Base-by-base conservation (phyloP, 2,329 filamentous ascomycete genomes). In the Aspergillus thermomutatus region DNA sequence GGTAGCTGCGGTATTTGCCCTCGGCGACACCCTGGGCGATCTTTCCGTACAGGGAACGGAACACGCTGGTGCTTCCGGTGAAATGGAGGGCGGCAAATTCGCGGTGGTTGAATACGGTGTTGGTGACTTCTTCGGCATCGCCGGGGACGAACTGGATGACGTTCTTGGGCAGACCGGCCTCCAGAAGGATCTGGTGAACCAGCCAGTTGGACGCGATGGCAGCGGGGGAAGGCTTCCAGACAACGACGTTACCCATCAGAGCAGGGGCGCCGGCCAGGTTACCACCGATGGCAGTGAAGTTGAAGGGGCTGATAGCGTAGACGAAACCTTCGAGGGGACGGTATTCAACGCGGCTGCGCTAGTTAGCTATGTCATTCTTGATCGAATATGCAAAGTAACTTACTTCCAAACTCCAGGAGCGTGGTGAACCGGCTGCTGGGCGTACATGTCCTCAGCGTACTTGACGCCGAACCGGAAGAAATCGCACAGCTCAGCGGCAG, bases 91-190 rank as follows among this genome's bases (percentile, higher is more conserved):
- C 89, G 8, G 92, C 88, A 67, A 97, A 94, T 58, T 95, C 82
- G 64, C 80, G 85, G 80, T 94, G 91, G 52, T 82, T 81, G 47
- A 97, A 83, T 9, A 90, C 89, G 37, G 83, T 82, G 72, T 87
- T 86, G 56, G 92, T 97, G 57, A 97, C 85, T 74, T 91, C 86
- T 56, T 88, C 89, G 3, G 93, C 89, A 69, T 96, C 87, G 55
- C 93, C 93, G 3, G 92, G 92, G 10, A 97, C 85, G 72, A 96
- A 97, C 76, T 97, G 93, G 63, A 97, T 91, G 52, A 97, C 93
- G 64, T 93, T 87, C 67, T 86, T 85, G 41, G 93, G 93, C 52
- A 97, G 84, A 43, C 93, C 93, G 27, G 93, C 92, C 79, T 97
- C 93, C 26, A 94, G 80, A 17, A 97, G 83, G 72, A 97, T 95